Base-by-base conservation (phyloP, 495 filamentous ascomycete genomes). In the Talaromyces ruber region DNA sequence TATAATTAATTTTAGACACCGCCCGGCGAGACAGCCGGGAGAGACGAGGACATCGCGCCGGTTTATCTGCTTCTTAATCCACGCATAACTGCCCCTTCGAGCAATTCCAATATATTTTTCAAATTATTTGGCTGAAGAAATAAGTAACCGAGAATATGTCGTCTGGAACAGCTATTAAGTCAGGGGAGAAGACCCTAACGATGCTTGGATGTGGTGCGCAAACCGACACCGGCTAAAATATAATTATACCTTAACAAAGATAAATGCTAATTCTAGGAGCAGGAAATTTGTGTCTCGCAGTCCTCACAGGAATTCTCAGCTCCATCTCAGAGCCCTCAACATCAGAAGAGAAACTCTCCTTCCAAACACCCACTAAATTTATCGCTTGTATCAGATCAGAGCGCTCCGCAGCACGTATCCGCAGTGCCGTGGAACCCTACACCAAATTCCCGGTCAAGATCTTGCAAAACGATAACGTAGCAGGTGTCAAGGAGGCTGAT, bases 221-320 rank as follows among this genome's bases (percentile, higher is more conserved):
- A 58, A 4, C 1, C 32, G 21, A 37, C 2, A 59, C 18, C 22
- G 11, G n/a, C n/a, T 12, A 3, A 25, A 58, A 30, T 30, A 60
- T 29, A 37, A 25, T 29, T 21, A 43, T 34, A 25, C 3, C 45
- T 16, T 25, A 2, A 30, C 62, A 47, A 34, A 59, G 52, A 62
- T 58, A 32, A 1, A 26, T 26, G 45, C 43, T 47, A 47, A 54
- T 2, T 16, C 11, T 54, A 14, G 26, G 22, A 14, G 28, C 26
- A 77, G 90, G 91, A 58, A 93, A 89, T 22, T 86, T 95, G 82
- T 91, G 91, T 53, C 88, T 90, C 51, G 88, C 91, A 37, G 92
- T 95, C 65, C 82, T 94, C 55, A 89, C 86, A 6, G 91, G 91
- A 53, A 90, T 95, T 65, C 84, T 93, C 56, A 71, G 81, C 59